Percentiles rank a stretch among this genome's conserved stretches.
These are phyloP conservation scores for Mucor racemosus DNA, from an alignment of 371 early-diverging fungal species.

Conservation along the genomic window DNA sequence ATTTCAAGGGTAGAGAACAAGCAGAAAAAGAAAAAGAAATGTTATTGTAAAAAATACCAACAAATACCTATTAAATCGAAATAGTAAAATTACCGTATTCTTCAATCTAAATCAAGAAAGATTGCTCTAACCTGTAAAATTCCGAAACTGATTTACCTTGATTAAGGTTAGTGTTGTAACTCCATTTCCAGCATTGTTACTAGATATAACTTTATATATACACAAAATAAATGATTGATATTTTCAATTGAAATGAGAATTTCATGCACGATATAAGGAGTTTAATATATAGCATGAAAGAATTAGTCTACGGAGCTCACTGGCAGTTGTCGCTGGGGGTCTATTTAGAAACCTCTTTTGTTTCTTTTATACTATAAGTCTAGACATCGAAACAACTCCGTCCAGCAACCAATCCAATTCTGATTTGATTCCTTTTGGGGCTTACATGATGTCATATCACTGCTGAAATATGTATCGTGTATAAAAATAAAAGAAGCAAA, in stretches of 20 bases:
- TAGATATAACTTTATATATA: background rate
- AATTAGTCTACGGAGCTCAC: background rate
- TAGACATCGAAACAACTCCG: background rate
- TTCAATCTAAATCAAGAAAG: background rate
- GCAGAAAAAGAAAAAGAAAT: background rate
- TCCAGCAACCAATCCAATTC: background rate
- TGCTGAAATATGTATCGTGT: background rate
- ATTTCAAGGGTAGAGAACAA: background rate
- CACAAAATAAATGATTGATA: too few species aligned
- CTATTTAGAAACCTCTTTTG: background rate
- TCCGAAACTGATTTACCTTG: constrained; percentile 1
- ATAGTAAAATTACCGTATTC: background rate
- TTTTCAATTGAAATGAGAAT: background rate
- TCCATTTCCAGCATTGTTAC: background rate
- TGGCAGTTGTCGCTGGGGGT: background rate
- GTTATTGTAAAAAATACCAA: background rate
- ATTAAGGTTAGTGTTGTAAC: background rate
- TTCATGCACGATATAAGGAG: background rate
- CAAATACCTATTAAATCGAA: background rate
- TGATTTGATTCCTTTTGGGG: background rate
- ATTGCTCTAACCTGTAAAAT: background rate
- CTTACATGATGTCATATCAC: background rate
- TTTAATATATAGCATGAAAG: background rate
- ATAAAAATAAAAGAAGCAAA: background rate
- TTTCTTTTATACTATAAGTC: background rate